Conservation (phyloP, 805 yeast species). For the Debaryomyces tyrocola region DNA sequence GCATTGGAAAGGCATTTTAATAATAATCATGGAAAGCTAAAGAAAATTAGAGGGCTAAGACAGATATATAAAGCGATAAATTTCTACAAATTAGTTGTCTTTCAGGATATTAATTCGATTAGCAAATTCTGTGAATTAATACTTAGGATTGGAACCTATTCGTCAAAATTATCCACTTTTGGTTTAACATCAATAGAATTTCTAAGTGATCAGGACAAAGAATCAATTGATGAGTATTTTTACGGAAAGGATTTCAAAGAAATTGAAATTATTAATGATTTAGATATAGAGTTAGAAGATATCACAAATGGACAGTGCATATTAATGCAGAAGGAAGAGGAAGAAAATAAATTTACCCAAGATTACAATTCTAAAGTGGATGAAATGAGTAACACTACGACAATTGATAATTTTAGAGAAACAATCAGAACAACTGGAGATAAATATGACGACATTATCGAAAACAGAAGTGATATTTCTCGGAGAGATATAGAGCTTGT, state of each 20-base stretch:
- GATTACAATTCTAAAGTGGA: too few relatives aligned
- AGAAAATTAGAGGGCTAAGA: slow-evolving; percentile 4
- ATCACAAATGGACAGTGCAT: too few relatives aligned
- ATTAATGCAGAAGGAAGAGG: too few relatives aligned
- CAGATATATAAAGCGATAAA: slow-evolving; percentile 2
- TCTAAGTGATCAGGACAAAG: slow-evolving; percentile 14
- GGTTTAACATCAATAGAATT: slow-evolving; percentile 19
- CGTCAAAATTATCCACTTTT: slow-evolving; percentile 19
- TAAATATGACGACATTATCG: background rate
- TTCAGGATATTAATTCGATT: slow-evolving; percentile 14
- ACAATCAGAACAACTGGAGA: background rate
- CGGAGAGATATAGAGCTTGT: slow-evolving; percentile 12
- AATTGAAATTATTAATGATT: background rate
- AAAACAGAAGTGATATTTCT: slow-evolving; percentile 3
- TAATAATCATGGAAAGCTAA: slow-evolving; percentile 6
- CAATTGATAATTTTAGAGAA: slow-evolving; percentile 1
- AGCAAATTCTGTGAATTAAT: slow-evolving; percentile 15
- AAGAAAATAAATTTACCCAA: too few relatives aligned
- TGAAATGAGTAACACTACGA: background rate
- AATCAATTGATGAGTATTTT: slow-evolving; percentile 9
- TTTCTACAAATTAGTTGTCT: slow-evolving; percentile 14
- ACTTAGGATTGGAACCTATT: slow-evolving; percentile 17
- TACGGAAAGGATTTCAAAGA: slow-evolving; percentile 4
- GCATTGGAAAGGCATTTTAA: slow-evolving; percentile 6
- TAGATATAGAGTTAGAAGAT: background rate